These are phyloP conservation scores for Lupinus albus DNA, from an alignment of 306 rosid genomes.

Conservation along the genomic window DNA sequence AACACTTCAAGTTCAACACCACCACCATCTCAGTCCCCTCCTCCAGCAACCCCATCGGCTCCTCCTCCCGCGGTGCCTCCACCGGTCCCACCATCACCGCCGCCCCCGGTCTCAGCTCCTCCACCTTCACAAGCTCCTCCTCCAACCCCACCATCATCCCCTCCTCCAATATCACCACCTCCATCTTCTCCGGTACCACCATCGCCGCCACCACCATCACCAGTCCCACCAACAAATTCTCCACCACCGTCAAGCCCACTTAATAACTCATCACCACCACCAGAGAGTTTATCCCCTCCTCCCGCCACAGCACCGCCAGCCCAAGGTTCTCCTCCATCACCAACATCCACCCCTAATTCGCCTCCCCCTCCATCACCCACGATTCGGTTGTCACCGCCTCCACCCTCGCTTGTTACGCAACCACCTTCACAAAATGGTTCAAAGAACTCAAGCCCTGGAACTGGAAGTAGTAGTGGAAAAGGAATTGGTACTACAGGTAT, in stretches of 20 bases:
- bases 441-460: constrained; percentile 41
- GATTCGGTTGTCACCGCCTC: constrained; percentile 47
- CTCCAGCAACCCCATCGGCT: constrained; percentile 41
- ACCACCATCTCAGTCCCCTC: constrained; percentile 43
- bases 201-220: constrained; percentile 3
- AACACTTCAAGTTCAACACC: constrained; percentile 19
- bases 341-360: constrained; percentile 35
- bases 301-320: constrained; percentile 33
- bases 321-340: constrained; percentile 38
- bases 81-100: constrained; percentile 41
- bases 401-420: constrained; percentile 40
- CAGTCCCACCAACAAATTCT: constrained; percentile 12
- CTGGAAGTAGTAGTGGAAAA: constrained; percentile 45
- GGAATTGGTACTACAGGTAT: constrained; percentile 58
- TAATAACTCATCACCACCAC: constrained; percentile 28
- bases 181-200: constrained; percentile 44
- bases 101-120: constrained; percentile 43
- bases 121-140: constrained; percentile 40
- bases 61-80: constrained; percentile 40
- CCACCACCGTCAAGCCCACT: constrained; percentile 41
- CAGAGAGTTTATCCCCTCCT: constrained; percentile 45
- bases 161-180: constrained; percentile 36
- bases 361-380: constrained; percentile 41
- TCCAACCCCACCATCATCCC: constrained; percentile 3
- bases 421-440: constrained; percentile 42